Conservation (phyloP, 2,329 filamentous ascomycete species). For the Aspergillus clavatus region DNA sequence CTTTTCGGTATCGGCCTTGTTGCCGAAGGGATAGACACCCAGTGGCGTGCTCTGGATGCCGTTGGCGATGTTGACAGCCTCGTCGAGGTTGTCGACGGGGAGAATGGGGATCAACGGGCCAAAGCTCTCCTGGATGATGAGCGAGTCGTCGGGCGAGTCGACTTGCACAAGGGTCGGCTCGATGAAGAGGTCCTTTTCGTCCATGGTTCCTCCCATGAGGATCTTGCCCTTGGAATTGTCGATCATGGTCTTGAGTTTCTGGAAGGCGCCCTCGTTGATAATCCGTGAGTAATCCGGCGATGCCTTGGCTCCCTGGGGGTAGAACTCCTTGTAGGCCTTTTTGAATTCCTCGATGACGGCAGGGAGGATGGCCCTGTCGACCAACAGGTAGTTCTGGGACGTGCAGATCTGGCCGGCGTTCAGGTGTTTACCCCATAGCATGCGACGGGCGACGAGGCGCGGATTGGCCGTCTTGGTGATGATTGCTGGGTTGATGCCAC, state of each 20-base stretch:
- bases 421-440: slow-evolving; percentile 83
- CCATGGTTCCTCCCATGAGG: slow-evolving; percentile 76
- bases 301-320: slow-evolving; percentile 72
- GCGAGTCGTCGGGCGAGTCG: slow-evolving; percentile 65
- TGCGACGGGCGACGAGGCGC: slow-evolving; percentile 71
- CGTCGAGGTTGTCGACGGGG: slow-evolving; percentile 71
- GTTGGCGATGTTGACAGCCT: slow-evolving; percentile 79
- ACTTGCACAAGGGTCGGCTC: slow-evolving; percentile 91
- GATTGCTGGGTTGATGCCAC: slow-evolving; percentile 87
- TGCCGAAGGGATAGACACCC: slow-evolving; percentile 79
- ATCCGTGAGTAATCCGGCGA: slow-evolving; percentile 76
- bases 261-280: slow-evolving; percentile 73
- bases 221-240: slow-evolving; percentile 78
- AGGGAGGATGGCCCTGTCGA: slow-evolving; percentile 68
- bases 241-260: slow-evolving; percentile 85
- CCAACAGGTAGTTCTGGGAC: slow-evolving; percentile 84
- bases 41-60: slow-evolving; percentile 77
- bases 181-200: slow-evolving; percentile 76
- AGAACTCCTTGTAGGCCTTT: slow-evolving; percentile 68
- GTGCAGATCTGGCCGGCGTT: slow-evolving; percentile 91
- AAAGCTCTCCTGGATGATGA: slow-evolving; percentile 82
- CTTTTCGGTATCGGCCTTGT: slow-evolving; percentile 69
- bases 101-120: slow-evolving; percentile 86
- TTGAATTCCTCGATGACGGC: slow-evolving; percentile 72
- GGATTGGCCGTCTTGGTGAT: slow-evolving; percentile 79